These are phyloP conservation scores for Arachis monticola DNA, from an alignment of 331 rosid species.

Conservation along the genomic window DNA sequence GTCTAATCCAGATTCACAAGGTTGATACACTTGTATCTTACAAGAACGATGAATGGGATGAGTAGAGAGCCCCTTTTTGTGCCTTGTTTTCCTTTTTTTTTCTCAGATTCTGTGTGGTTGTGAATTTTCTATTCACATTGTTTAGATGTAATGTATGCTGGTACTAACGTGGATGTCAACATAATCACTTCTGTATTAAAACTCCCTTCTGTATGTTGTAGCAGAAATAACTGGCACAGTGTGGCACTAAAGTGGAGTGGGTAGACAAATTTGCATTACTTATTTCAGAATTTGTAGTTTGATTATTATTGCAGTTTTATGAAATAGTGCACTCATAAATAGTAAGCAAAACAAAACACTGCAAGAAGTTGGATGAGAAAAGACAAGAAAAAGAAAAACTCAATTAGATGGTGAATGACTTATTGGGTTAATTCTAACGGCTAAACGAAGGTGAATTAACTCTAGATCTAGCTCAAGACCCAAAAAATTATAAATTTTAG, in stretches of 20 bases:
- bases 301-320: not conserved
- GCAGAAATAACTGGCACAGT: not conserved
- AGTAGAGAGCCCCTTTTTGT: constrained; percentile 43
- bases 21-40: constrained; percentile 95
- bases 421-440: too few species aligned
- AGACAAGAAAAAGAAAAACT: too few species aligned
- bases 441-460: too few species aligned
- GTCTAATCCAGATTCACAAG: constrained; percentile 83
- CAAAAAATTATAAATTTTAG: too few species aligned
- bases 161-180: constrained; percentile 22
- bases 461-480: too few species aligned
- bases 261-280: constrained; percentile 2
- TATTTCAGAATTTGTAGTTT: not conserved
- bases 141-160: constrained; percentile 39
- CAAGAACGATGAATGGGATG: constrained; percentile 96
- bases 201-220: constrained; percentile 2
- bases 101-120: constrained; percentile 38
- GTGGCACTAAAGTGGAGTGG: not conserved
- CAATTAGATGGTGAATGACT: too few species aligned
- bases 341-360: not conserved
- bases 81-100: not conserved
- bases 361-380: not conserved
- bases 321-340: not conserved
- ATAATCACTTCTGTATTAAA: not conserved
- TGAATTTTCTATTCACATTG: constrained; percentile 89